Percentiles rank a stretch among this genome's conserved stretches.
Conservation (phyloP, 257 asterid genomes). For the Forsythia suspensa region DNA sequence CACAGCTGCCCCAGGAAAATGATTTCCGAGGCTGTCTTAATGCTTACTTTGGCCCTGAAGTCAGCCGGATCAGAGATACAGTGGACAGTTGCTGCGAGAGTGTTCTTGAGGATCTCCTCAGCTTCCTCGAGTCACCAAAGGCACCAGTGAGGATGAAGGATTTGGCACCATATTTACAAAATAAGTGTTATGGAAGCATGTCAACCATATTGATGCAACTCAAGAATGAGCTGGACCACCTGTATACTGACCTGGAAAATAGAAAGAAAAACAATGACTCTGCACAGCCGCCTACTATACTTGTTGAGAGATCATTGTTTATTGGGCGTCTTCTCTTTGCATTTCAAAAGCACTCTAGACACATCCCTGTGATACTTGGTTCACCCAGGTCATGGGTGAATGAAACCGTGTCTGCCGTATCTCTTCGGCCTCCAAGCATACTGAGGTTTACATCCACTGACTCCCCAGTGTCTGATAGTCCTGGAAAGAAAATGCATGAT, state of each 20-base stretch:
- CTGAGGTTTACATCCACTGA: slow-evolving; percentile 48
- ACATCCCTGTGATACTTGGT: slow-evolving; percentile 87
- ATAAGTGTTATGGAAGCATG: slow-evolving; percentile 72
- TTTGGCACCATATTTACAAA: slow-evolving; percentile 81
- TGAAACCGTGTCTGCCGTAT: slow-evolving; percentile 42
- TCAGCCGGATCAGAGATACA: slow-evolving; percentile 84
- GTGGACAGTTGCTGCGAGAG: slow-evolving; percentile 79
- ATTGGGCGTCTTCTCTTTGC: slow-evolving; percentile 93
- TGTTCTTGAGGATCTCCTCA: slow-evolving; percentile 77
- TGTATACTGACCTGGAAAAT: slow-evolving; percentile 52
- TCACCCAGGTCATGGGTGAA: slow-evolving; percentile 91
- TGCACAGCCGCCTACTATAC: slow-evolving; percentile 53
- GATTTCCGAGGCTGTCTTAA: slow-evolving; percentile 71
- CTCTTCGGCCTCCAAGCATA: slow-evolving; percentile 39
- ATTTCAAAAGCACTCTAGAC: slow-evolving; percentile 89
- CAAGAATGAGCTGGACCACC: slow-evolving; percentile 68
- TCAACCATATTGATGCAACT: slow-evolving; percentile 65
- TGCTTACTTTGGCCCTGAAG: slow-evolving; percentile 87
- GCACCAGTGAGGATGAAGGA: slow-evolving; percentile 78
- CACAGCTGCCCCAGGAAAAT: slow-evolving; percentile 66
- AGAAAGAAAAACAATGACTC: slow-evolving; percentile 43
- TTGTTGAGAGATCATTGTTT: slow-evolving; percentile 85
- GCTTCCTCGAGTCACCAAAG: slow-evolving; percentile 90
- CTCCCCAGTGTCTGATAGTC: slow-evolving; percentile 50
- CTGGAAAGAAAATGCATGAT: slow-evolving; percentile 62